Percentiles rank a stretch among this genome's conserved stretches.
These are phyloP conservation scores for Scorias spongiosa DNA, from an alignment of 2,329 filamentous ascomycete genomes.

Conservation along the genomic window DNA sequence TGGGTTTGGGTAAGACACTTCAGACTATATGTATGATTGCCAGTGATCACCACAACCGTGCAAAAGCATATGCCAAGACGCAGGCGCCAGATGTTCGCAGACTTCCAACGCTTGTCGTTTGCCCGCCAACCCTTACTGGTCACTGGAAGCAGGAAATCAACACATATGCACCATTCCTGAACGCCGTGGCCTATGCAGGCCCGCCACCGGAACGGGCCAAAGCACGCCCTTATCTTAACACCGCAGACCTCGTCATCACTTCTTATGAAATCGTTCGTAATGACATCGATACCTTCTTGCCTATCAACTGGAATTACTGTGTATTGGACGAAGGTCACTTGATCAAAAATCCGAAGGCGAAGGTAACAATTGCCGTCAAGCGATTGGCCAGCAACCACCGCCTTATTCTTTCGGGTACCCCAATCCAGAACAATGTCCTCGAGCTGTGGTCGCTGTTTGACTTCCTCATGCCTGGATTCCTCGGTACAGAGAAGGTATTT, in stretches of 20 bases:
- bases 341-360: slow-evolving; percentile 97
- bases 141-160: slow-evolving; percentile 98
- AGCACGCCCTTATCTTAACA: slow-evolving; percentile 52
- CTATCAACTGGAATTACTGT: slow-evolving; percentile 91
- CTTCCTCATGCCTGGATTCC: slow-evolving; percentile 96
- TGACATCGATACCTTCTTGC: slow-evolving; percentile 69
- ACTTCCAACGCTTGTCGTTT: slow-evolving; percentile 85
- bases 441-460: slow-evolving; percentile 97
- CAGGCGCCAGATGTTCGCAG: slow-evolving; percentile 61
- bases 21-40: slow-evolving; percentile 97
- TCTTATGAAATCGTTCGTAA: slow-evolving; percentile 98
- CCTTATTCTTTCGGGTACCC: slow-evolving; percentile 88
- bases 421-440: slow-evolving; percentile 94
- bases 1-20: slow-evolving; percentile 95
- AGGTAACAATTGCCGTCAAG: slow-evolving; percentile 89
- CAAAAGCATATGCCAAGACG: slow-evolving; percentile 77
- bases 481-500: slow-evolving; percentile 94
- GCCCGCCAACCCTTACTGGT: slow-evolving; percentile 86
- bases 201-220: slow-evolving; percentile 65
- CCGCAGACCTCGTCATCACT: slow-evolving; percentile 86
- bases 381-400: slow-evolving; percentile 80
- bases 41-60: slow-evolving; percentile 87
- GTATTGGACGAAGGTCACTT: slow-evolving; percentile 94
- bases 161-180: slow-evolving; percentile 87
- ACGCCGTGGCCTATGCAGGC: slow-evolving; percentile 79